Evolutionary conservation across 2,329 filamentous ascomycete species (phyloP).

Genomic region (Penicillium aurantiogriseum): DNA sequence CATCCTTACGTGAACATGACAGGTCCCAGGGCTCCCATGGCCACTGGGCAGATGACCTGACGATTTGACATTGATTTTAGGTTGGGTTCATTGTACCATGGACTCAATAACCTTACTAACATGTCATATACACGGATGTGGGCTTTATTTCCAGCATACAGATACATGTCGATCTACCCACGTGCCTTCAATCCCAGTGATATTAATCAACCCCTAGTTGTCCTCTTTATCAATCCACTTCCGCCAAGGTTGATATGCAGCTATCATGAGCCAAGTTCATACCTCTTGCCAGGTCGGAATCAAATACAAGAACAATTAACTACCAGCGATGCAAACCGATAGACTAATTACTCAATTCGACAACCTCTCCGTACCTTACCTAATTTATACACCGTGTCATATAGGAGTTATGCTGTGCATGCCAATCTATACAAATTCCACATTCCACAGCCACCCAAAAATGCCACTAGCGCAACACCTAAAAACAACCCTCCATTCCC

Average conservation of each 20-base stretch:
- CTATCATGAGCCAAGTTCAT: background rate
- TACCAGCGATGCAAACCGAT: background rate
- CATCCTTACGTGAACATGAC: background rate
- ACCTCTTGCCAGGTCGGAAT: background rate
- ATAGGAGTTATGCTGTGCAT: background rate
- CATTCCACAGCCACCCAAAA: conserved; percentile 4
- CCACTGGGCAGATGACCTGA: background rate
- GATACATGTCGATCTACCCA: background rate
- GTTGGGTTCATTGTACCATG: background rate
- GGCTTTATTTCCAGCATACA: too few relatives aligned
- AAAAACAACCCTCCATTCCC: conserved; percentile 1
- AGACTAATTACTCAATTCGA: background rate
- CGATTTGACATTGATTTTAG: background rate
- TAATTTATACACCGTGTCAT: background rate
- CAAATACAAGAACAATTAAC: too few relatives aligned
- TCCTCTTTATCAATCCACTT: background rate
- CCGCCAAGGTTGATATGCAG: background rate
- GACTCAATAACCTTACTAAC: background rate
- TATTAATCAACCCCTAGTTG: background rate
- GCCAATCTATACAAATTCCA: background rate
- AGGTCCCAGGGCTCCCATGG: background rate
- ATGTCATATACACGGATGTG: too few relatives aligned
- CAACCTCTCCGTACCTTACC: too few relatives aligned
- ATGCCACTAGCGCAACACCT: background rate
- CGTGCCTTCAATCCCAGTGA: background rate